Conservation (phyloP, 495 filamentous ascomycete species). For the Penicillium antarcticum region DNA sequence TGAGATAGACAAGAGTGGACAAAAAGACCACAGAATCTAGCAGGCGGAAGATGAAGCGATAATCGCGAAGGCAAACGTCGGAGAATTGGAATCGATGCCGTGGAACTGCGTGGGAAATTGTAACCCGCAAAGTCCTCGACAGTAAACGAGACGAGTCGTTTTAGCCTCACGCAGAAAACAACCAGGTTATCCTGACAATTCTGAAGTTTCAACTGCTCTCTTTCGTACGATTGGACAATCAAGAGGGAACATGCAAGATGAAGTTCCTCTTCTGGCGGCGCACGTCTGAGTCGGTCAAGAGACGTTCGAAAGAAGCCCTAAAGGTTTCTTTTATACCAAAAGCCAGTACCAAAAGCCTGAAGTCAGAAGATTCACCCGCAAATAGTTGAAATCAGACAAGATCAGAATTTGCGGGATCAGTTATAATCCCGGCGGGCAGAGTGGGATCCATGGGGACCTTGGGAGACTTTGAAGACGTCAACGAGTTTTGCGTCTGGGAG, state of each 20-base stretch:
- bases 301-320: no score
- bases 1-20: neutral
- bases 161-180: conserved; percentile 1
- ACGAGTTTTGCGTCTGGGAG: neutral
- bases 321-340: no score
- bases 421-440: conserved; percentile 8
- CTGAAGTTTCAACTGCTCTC: conserved; percentile 2
- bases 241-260: neutral
- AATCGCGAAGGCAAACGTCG: neutral
- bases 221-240: conserved; percentile 1
- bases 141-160: conserved; percentile 7
- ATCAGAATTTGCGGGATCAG: conserved; percentile 17
- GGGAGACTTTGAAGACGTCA: conserved; percentile 22
- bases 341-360: conserved; percentile 12
- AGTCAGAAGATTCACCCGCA: neutral
- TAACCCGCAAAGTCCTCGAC: conserved; percentile 29
- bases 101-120: conserved; percentile 11
- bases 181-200: conserved; percentile 19
- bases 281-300: conserved; percentile 5
- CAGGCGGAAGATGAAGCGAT: neutral
- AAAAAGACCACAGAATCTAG: neutral
- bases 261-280: conserved; percentile 3
- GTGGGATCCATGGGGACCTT: conserved; percentile 30
- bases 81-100: neutral
- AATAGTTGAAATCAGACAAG: conserved; percentile 1